These are phyloP conservation scores for Aureobasidium sp. DNA, from an alignment of 2,329 filamentous ascomycete genomes.

Conservation along the genomic window DNA sequence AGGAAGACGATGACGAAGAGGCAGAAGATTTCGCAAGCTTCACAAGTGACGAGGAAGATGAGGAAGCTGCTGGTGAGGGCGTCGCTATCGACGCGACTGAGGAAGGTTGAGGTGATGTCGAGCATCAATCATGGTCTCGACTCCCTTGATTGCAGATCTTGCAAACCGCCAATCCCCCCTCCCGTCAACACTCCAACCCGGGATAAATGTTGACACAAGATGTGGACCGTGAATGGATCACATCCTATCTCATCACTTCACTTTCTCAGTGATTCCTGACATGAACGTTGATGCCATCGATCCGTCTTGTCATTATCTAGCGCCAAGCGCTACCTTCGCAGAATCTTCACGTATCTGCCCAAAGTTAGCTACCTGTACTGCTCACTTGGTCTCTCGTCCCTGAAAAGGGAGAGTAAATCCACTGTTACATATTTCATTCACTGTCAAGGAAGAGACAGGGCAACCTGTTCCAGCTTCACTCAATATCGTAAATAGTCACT, in stretches of 20 bases:
- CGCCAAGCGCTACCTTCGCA: not conserved
- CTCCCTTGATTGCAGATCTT: not conserved
- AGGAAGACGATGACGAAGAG: constrained; percentile 11
- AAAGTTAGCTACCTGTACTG: not conserved
- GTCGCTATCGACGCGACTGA: not conserved
- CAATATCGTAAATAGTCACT: not conserved
- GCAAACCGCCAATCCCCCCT: not conserved
- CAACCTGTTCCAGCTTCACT: not conserved
- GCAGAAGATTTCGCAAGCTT: constrained; percentile 14
- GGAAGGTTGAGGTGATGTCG: constrained; percentile 4
- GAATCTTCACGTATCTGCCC: not conserved
- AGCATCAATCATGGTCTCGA: not conserved
- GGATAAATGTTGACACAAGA: not conserved
- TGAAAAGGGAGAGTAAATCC: no score
- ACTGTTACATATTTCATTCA: not conserved
- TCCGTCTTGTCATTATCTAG: not conserved
- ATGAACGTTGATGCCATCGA: not conserved
- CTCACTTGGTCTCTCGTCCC: not conserved
- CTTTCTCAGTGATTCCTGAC: not conserved
- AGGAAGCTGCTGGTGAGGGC: constrained; percentile 2
- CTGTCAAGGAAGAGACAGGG: not conserved
- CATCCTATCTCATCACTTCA: not conserved
- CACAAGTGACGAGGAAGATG: constrained; percentile 20
- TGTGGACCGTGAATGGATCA: not conserved
- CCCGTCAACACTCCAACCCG: not conserved